phyloP scores from a whole-genome alignment of 306 rosid genomes.

The Hippophae gyantsensis region DNA sequence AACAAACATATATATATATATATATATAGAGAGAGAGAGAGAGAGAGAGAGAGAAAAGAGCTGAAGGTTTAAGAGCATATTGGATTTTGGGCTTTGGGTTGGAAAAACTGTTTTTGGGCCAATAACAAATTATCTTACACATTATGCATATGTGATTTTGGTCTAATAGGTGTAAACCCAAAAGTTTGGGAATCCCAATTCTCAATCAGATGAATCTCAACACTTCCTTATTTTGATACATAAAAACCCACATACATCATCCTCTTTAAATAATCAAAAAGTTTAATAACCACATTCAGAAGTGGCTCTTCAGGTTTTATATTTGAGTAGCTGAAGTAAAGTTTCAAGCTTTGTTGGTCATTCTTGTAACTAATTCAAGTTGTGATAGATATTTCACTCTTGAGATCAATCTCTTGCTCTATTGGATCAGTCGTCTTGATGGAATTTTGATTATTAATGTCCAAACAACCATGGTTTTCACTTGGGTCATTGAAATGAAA shows the following conservation, averaged over 20 bases:
- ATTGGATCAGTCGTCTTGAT: constrained; percentile 37
- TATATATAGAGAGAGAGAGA: too few species aligned
- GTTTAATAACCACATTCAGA: constrained; percentile 35
- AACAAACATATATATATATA: too few species aligned
- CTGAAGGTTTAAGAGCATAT: too few species aligned
- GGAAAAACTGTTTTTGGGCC: too few species aligned
- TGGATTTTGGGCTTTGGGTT: too few species aligned
- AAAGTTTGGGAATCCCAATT: constrained; percentile 51
- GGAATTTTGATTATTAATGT: constrained; percentile 33
- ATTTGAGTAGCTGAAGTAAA: constrained; percentile 42
- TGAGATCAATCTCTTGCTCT: constrained; percentile 46
- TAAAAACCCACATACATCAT: constrained; percentile 49
- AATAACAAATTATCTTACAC: too few species aligned
- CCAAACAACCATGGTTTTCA: constrained; percentile 56
- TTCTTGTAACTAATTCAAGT: constrained; percentile 70
- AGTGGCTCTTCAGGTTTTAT: constrained; percentile 40
- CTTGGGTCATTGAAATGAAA: constrained; percentile 34
- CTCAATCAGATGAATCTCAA: constrained; percentile 47
- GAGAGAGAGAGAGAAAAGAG: too few species aligned
- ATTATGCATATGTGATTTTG: constrained; percentile 29
- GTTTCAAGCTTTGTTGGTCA: constrained; percentile 20
- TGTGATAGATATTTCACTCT: constrained; percentile 41
- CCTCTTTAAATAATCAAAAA: constrained; percentile 32
- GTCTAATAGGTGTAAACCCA: constrained; percentile 34
- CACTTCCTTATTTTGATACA: constrained; percentile 61